Conservation (phyloP, 176 grass and related monocot genomes). For the Puccinellia tenuiflora region DNA sequence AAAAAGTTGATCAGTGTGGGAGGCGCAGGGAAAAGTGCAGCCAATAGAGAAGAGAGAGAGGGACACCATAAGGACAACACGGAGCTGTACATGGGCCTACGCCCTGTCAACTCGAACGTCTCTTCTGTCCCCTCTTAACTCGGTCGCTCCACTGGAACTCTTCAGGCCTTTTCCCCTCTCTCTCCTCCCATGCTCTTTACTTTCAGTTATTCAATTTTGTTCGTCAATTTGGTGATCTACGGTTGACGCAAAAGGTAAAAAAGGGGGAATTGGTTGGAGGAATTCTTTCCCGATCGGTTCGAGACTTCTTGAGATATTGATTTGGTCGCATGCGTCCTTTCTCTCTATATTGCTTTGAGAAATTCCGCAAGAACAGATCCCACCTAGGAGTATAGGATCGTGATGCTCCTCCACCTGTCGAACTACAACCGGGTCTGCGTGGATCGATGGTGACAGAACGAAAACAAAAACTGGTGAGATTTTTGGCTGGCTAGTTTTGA, state of each 20-base stretch:
- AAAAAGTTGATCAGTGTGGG: background rate
- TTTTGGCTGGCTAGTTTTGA: background rate
- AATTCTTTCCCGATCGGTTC: background rate
- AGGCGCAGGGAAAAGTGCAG: background rate
- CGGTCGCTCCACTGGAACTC: background rate
- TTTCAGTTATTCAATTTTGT: background rate
- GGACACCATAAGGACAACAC: background rate
- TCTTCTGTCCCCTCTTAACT: slow-evolving; percentile 42
- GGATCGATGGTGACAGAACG: background rate
- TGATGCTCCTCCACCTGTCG: background rate
- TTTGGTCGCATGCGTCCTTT: background rate
- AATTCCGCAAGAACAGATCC: background rate
- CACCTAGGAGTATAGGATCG: background rate
- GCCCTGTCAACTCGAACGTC: slow-evolving; percentile 35
- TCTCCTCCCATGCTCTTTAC: background rate
- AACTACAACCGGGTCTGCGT: background rate
- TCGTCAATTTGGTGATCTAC: background rate
- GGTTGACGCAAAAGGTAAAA: background rate
- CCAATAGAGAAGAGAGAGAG: background rate
- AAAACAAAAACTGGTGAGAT: background rate
- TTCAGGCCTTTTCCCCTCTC: background rate
- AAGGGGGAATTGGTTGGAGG: background rate
- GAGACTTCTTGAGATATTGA: background rate
- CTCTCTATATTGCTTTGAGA: background rate
- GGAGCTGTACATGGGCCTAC: background rate